phyloP scores from a whole-genome alignment of 768 basidiomycete species.

The Amanita polypyramis region DNA sequence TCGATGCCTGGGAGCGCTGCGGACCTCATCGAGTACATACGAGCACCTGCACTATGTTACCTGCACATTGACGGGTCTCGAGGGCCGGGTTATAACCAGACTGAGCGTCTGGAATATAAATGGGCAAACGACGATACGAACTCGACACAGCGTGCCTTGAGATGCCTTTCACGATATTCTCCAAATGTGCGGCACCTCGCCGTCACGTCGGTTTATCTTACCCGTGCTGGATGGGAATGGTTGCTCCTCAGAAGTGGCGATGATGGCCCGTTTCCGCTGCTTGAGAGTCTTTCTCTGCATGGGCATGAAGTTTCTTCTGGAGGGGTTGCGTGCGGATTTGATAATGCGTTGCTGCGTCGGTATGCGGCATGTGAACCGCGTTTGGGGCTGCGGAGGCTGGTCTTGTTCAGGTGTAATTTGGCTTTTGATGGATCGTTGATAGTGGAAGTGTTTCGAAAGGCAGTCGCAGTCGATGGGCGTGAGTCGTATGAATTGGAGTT shows the following conservation, averaged over 20 bases:
- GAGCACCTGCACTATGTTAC: constrained; percentile 5
- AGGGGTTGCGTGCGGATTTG: neutral
- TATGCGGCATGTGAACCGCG: neutral
- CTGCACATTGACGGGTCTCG: constrained; percentile 8
- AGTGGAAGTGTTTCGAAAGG: too few species aligned
- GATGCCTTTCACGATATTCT: neutral
- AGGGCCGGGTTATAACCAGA: neutral
- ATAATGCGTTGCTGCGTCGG: neutral
- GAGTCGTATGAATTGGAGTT: too few species aligned
- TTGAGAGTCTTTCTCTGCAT: neutral
- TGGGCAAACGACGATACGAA: neutral
- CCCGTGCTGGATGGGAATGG: neutral
- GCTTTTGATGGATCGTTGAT: neutral
- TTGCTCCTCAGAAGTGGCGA: neutral
- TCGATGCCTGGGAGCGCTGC: constrained; percentile 1
- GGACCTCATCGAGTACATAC: constrained; percentile 1
- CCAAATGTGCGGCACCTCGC: neutral
- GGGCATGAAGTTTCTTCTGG: neutral
- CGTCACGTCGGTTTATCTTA: neutral
- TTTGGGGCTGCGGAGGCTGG: neutral
- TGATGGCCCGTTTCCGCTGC: neutral
- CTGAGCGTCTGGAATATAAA: neutral
- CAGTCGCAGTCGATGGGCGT: too few species aligned
- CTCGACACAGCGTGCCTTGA: neutral
- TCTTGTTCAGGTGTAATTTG: neutral